phyloP scores from a whole-genome alignment of 352 stramenopile species.

The Phytophthora sp. region DNA sequence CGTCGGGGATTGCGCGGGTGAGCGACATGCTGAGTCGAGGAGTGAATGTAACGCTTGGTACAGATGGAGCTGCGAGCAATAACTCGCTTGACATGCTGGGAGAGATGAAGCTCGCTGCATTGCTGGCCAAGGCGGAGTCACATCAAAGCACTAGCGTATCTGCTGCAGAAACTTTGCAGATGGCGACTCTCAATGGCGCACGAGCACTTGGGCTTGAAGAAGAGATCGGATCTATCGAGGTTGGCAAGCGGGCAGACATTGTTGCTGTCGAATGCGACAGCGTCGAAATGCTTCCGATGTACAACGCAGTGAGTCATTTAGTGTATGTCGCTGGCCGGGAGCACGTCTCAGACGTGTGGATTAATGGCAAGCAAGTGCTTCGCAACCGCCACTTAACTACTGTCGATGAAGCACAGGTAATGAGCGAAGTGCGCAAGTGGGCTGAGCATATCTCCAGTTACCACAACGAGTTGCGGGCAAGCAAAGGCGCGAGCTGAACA shows the following conservation, averaged over 20 bases:
- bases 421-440: slow-evolving; percentile 63
- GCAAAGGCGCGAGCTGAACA: not conserved
- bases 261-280: slow-evolving; percentile 72
- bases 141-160: slow-evolving; percentile 58
- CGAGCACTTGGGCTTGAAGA: slow-evolving; percentile 74
- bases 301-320: slow-evolving; percentile 80
- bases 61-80: slow-evolving; percentile 83
- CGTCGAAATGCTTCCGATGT: slow-evolving; percentile 84
- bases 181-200: slow-evolving; percentile 89
- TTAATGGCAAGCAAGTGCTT: slow-evolving; percentile 81
- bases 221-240: slow-evolving; percentile 77
- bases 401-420: slow-evolving; percentile 60
- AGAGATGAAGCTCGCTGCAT: slow-evolving; percentile 84
- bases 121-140: slow-evolving; percentile 75
- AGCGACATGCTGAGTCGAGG: slow-evolving; percentile 66
- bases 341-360: slow-evolving; percentile 89
- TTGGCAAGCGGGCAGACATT: slow-evolving; percentile 82
- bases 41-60: slow-evolving; percentile 85
- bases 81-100: slow-evolving; percentile 88
- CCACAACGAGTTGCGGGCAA: slow-evolving; percentile 10
- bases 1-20: slow-evolving; percentile 78
- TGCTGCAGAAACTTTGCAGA: slow-evolving; percentile 58
- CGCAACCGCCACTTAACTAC: slow-evolving; percentile 62
- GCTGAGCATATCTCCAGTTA: slow-evolving; percentile 42
- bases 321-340: slow-evolving; percentile 82